Conservation (phyloP, 164 flowering plant genomes). For the Protea cynaroides region DNA sequence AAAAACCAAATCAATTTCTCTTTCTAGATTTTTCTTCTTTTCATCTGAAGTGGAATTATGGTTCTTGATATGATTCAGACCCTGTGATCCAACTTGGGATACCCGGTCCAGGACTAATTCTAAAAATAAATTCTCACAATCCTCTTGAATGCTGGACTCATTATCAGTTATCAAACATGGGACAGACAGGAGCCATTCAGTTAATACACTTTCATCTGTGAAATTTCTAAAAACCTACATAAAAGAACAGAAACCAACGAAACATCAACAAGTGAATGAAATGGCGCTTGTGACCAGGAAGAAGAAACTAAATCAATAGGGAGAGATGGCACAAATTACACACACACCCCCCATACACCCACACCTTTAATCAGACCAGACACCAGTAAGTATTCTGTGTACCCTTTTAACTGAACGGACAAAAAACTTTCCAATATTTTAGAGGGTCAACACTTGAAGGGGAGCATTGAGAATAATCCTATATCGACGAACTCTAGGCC, state of each 20-base stretch:
- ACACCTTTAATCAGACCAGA: too few relatives aligned
- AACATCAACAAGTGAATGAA: conserved; percentile 2
- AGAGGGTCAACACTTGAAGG: too few relatives aligned
- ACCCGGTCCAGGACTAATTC: conserved; percentile 80
- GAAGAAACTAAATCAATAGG: neutral
- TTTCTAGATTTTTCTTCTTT: conserved; percentile 25
- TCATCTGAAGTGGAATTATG: conserved; percentile 9
- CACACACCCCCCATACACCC: too few relatives aligned
- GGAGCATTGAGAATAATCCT: too few relatives aligned
- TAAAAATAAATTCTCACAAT: conserved; percentile 74
- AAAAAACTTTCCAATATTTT: too few relatives aligned
- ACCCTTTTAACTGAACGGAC: too few relatives aligned
- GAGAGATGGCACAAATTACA: too few relatives aligned
- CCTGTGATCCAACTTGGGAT: conserved; percentile 39
- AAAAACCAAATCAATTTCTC: conserved; percentile 31
- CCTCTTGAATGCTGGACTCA: conserved; percentile 91
- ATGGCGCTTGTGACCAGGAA: neutral
- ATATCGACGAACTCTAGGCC: too few relatives aligned
- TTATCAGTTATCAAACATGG: conserved; percentile 79
- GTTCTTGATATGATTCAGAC: conserved; percentile 4
- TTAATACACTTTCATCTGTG: conserved; percentile 44
- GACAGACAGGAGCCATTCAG: conserved; percentile 90
- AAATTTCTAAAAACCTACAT: conserved; percentile 69
- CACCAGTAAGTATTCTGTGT: too few relatives aligned
- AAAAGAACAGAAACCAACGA: conserved; percentile 4